These are phyloP conservation scores for Clarireedia monteithiana DNA, from an alignment of 2,329 filamentous ascomycete genomes.

Conservation along the genomic window DNA sequence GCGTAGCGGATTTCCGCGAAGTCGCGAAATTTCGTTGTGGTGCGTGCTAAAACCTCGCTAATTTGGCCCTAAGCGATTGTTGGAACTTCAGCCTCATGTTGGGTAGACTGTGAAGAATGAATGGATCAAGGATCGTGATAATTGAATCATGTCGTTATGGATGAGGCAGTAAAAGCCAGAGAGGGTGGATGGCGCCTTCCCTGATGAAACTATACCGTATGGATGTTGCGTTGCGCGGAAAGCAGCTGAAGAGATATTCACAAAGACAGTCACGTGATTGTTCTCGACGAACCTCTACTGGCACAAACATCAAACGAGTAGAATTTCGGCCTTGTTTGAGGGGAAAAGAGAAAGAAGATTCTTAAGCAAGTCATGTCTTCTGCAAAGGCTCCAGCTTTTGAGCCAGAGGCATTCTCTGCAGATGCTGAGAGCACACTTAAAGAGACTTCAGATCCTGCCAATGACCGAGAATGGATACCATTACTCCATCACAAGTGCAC, in stretches of 20 bases:
- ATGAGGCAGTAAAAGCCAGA: too few species aligned
- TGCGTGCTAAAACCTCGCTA: conserved; percentile 8
- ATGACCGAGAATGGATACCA: conserved; percentile 39
- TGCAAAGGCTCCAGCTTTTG: conserved; percentile 4
- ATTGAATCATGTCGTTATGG: too few species aligned
- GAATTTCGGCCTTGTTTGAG: too few species aligned
- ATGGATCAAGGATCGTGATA: too few species aligned
- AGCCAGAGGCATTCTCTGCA: conserved; percentile 21
- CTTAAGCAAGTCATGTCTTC: neutral
- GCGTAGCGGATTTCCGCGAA: neutral
- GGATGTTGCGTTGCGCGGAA: too few species aligned
- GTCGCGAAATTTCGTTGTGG: conserved; percentile 11
- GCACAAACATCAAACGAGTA: too few species aligned
- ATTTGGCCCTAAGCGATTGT: conserved; percentile 4
- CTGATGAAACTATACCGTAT: too few species aligned
- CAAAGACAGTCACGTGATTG: too few species aligned
- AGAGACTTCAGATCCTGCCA: conserved; percentile 25
- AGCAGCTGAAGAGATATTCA: too few species aligned
- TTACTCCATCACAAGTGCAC: conserved; percentile 49
- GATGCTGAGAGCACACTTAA: conserved; percentile 31
- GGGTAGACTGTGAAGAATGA: neutral
- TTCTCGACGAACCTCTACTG: too few species aligned
- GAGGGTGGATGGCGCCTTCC: too few species aligned
- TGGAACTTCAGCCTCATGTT: conserved; percentile 2
- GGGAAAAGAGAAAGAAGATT: too few species aligned